Conservation (phyloP, 2,329 filamentous ascomycete species). For the Ophiocordyceps robertsii region DNA sequence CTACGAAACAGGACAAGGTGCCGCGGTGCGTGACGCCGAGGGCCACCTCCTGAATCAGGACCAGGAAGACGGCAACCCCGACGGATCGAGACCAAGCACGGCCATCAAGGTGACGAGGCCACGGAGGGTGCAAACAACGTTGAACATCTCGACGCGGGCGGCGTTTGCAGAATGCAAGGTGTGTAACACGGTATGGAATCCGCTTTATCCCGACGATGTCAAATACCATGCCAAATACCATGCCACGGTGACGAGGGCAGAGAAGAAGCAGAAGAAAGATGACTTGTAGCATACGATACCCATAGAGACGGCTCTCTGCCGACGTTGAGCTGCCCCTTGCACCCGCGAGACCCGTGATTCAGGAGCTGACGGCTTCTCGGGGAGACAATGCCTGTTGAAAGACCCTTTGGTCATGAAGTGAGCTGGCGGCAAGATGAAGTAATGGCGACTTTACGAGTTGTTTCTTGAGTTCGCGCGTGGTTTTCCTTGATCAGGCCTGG, state of each 20-base stretch:
- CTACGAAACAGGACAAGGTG: no score
- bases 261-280: slow-evolving; percentile 10
- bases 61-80: background rate
- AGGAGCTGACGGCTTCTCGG: no score
- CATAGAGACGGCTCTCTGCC: background rate
- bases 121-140: slow-evolving; percentile 24
- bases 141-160: slow-evolving; percentile 28
- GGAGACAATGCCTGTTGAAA: no score
- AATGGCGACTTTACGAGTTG: no score
- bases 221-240: slow-evolving; percentile 28
- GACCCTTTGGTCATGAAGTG: no score
- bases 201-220: slow-evolving; percentile 27
- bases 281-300: slow-evolving; percentile 5
- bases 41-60: background rate
- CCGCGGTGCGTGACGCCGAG: background rate
- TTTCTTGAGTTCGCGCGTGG: no score
- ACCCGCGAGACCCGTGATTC: background rate
- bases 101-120: slow-evolving; percentile 1
- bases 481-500: no score
- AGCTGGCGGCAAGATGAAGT: no score
- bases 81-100: background rate
- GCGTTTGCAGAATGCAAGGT: slow-evolving; percentile 28
- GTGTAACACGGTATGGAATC: slow-evolving; percentile 30
- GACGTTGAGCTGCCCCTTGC: background rate
- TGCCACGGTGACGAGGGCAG: slow-evolving; percentile 16